Conservation (phyloP, 495 filamentous ascomycete genomes). For the Trichoderma reesei region DNA sequence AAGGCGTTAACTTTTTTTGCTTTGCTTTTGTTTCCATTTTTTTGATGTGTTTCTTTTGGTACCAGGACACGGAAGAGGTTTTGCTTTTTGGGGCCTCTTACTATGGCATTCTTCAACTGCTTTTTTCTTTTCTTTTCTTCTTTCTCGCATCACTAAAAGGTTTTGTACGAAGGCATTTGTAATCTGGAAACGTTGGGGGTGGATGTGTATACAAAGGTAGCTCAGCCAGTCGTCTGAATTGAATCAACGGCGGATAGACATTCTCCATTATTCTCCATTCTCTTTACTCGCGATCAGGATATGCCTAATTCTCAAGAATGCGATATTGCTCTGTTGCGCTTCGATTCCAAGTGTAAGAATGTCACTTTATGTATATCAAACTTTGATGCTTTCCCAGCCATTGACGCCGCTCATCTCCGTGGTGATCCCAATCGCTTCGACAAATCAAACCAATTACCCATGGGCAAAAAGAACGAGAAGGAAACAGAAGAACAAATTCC, state of each 20-base stretch:
- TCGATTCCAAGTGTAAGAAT: no score
- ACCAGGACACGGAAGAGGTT: background rate
- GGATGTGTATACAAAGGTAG: background rate
- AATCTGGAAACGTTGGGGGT: slow-evolving; percentile 1
- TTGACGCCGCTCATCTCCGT: background rate
- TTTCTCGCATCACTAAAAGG: background rate
- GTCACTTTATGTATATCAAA: no score
- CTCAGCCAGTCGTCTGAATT: background rate
- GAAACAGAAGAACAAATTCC: no score
- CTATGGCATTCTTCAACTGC: no score
- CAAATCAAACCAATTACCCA: background rate
- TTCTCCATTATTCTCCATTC: background rate
- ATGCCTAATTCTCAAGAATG: no score
- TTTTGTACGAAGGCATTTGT: background rate
- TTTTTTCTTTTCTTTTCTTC: background rate
- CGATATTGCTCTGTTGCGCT: no score
- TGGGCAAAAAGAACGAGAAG: background rate
- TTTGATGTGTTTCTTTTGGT: no score
- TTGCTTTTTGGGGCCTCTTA: no score
- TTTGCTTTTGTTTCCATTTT: no score
- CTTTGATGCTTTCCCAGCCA: background rate
- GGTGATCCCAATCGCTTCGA: background rate
- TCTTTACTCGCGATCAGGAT: no score
- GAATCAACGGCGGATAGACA: background rate
- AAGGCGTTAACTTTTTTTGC: background rate